A percentile compares a stretch with the other conserved stretches of the same genome.
Evolutionary conservation across 2,329 filamentous ascomycete genomes (phyloP).

Genomic region (Fusarium bactridioides): DNA sequence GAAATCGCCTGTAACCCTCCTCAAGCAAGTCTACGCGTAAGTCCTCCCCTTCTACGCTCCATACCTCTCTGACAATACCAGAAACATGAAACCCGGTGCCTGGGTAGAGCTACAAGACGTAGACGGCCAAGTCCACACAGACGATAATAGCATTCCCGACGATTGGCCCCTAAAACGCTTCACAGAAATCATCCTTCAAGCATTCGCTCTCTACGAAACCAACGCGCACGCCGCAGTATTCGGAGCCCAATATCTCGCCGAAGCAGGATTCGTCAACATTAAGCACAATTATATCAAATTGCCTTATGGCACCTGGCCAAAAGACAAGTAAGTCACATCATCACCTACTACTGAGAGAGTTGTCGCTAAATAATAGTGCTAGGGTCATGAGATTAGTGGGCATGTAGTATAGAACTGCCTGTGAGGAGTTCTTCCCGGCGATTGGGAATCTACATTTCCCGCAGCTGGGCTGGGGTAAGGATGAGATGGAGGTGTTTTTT

Average conservation of each 20-base stretch:
- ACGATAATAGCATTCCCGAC: conserved; percentile 46
- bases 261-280: conserved; percentile 52
- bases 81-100: conserved; percentile 53
- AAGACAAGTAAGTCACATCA: conserved; percentile 46
- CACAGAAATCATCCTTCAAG: conserved; percentile 47
- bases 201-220: conserved; percentile 49
- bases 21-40: conserved; percentile 45
- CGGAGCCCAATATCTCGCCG: conserved; percentile 47
- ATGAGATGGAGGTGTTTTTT: conserved; percentile 46
- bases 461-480: conserved; percentile 47
- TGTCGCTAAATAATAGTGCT: not conserved
- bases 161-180: conserved; percentile 47
- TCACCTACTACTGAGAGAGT: rapidly evolving
- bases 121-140: conserved; percentile 50
- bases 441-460: conserved; percentile 52
- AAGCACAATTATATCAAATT: conserved; percentile 51
- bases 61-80: not conserved
- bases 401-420: conserved; percentile 52
- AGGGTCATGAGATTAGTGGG: conserved; percentile 51
- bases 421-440: conserved; percentile 52
- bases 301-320: conserved; percentile 57
- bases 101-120: conserved; percentile 58
- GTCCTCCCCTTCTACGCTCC: rapidly evolving
- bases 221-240: conserved; percentile 50
- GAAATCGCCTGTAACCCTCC: conserved; percentile 43